Evolutionary conservation across 371 early-diverging fungal species (phyloP), one percentile per base, ranked within the genome.

Genomic region (Saksenaea vasiformis): DNA sequence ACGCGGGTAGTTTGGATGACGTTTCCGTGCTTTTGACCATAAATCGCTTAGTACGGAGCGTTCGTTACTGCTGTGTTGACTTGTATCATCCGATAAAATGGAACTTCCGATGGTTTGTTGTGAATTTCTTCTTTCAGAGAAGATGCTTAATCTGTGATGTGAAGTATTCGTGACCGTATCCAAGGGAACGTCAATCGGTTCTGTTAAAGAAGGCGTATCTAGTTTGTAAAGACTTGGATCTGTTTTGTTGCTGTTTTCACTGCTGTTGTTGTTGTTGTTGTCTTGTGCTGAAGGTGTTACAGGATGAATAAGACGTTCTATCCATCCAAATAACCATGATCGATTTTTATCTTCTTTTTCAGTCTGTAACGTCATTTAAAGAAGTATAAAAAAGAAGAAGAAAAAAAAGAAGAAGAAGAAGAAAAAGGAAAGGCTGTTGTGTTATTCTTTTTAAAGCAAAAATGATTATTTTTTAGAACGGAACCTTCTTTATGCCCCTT

Each of bases 1-100:
- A n/a, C 63, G 57, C 17, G 76, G 76, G 55, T 76, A 69, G 34
- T 77, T 64, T 9, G 71, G 77, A 43, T 77, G 72, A 28, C 67
- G 67, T 26, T 60, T 37, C 15, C 67, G 67, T 44, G 77, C 72
- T 59, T 65, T 73, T 24, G 70, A 68, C 77, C 77, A 77, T 2
- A 77, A 47, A 44, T 77, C 72, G 35, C 72, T 57, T 27, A 77
- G 60, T 13, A 69, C 57, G n/a, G 70, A 68, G 22, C 66, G 51
- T 27, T 73, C 74, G 43, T 61, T 65, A 31, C 70, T 71, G 55
- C 67, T 61, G 47, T 72, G 66, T 34, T 73, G 72, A 39, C 58
- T 64, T 24, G 69, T 71, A 54, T 69, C 71, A 54, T 76, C 76
- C 10, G 73, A 70, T 55, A 70, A 57, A 5, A 70, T 35, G n/a